phyloP scores from a whole-genome alignment of 2,329 filamentous ascomycete species.

The Clarireedia monteithiana region DNA sequence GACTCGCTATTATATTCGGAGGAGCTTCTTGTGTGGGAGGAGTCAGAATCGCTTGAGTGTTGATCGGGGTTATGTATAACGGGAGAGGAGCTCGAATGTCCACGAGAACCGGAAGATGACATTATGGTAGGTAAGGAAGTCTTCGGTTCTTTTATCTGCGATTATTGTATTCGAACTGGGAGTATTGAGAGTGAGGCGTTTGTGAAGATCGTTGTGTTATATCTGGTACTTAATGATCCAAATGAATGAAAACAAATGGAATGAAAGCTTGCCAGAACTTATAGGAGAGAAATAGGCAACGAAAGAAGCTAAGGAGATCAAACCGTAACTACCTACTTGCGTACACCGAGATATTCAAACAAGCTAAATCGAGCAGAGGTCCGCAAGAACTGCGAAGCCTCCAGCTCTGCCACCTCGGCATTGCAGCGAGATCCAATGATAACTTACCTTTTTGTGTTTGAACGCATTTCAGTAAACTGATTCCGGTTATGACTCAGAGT shows the following conservation, averaged over 20 bases:
- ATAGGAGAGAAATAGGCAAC: neutral
- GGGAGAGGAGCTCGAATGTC: neutral
- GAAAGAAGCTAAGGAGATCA: neutral
- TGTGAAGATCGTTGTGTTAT: neutral
- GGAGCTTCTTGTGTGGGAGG: neutral
- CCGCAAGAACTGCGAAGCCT: no score
- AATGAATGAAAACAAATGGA: slow-evolving; percentile 1
- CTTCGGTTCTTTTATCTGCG: neutral
- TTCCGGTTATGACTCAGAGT: no score
- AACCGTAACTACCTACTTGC: neutral
- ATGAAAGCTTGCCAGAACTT: neutral
- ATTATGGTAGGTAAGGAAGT: neutral
- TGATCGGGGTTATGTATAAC: neutral
- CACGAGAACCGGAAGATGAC: slow-evolving; percentile 1
- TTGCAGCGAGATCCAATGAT: no score
- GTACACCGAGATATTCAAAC: neutral
- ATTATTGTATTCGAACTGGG: neutral
- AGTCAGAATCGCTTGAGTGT: neutral
- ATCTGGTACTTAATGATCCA: neutral
- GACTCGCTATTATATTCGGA: neutral
- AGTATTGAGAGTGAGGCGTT: neutral
- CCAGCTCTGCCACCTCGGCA: no score
- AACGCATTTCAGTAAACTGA: no score
- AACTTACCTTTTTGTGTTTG: no score
- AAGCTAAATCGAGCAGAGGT: neutral